A percentile compares a stretch with the other conserved stretches of the same genome.
These are phyloP conservation scores for Nicotiana noctiflora DNA, from an alignment of 257 asterid species.

Conservation along the genomic window DNA sequence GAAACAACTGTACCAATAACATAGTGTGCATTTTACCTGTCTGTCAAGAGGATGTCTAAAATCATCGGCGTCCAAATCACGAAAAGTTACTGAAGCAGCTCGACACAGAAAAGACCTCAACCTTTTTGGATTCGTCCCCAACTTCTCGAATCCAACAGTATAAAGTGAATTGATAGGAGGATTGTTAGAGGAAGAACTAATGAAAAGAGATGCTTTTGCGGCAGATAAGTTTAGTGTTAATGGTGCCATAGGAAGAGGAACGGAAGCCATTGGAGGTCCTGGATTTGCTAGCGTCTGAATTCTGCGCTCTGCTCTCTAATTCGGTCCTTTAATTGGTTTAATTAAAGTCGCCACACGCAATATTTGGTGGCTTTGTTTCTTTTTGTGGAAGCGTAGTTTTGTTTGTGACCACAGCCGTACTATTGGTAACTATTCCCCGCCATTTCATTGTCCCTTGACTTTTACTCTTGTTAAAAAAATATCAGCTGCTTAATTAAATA, in stretches of 20 bases:
- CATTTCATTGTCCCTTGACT: slow-evolving; percentile 47
- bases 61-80: slow-evolving; percentile 86
- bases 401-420: slow-evolving; percentile 46
- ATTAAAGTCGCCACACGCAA: neutral
- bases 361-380: neutral
- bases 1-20: too few species aligned
- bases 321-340: neutral
- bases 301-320: neutral
- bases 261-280: slow-evolving; percentile 39
- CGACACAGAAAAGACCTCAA: slow-evolving; percentile 21
- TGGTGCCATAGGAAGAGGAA: slow-evolving; percentile 39
- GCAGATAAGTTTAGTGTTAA: slow-evolving; percentile 18
- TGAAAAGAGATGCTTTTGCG: slow-evolving; percentile 13
- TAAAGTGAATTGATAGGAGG: slow-evolving; percentile 15
- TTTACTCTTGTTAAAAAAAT: slow-evolving; percentile 22
- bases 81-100: slow-evolving; percentile 53
- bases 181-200: neutral
- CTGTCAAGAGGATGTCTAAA: slow-evolving; percentile 89
- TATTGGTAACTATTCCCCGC: slow-evolving; percentile 43
- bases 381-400: slow-evolving; percentile 14
- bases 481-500: too few species aligned
- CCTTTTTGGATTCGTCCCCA: neutral
- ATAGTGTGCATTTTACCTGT: slow-evolving; percentile 32
- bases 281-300: too few species aligned
- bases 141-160: slow-evolving; percentile 15